Conservation (phyloP, 768 basidiomycete genomes). For the Royoungia palumana region DNA sequence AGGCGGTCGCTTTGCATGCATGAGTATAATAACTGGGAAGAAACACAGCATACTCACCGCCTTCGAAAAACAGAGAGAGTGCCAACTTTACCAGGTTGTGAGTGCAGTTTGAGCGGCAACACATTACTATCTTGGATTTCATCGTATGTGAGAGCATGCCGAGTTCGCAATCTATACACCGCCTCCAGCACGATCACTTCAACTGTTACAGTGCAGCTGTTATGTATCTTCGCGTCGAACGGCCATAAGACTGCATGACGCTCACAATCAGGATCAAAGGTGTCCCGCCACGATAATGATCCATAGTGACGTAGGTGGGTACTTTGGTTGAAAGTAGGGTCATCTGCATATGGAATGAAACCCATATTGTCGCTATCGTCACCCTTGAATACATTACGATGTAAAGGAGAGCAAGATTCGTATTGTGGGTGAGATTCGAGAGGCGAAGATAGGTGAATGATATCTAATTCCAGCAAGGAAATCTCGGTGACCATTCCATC, state of each 20-base stretch:
- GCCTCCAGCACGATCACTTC: conserved; percentile 52
- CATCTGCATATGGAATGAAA: conserved; percentile 64
- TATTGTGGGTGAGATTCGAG: conserved; percentile 41
- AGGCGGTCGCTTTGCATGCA: conserved; percentile 31
- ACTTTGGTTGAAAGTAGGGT: conserved; percentile 45
- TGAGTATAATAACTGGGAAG: conserved; percentile 17
- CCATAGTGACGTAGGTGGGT: conserved; percentile 42
- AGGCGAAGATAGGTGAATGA: conserved; percentile 7
- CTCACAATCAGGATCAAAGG: conserved; percentile 43
- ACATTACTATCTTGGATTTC: conserved; percentile 49
- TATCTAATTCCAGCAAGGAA: conserved; percentile 13
- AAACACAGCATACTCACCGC: conserved; percentile 23
- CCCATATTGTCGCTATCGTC: conserved; percentile 57
- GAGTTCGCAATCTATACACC: conserved; percentile 38
- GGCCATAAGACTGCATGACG: neutral
- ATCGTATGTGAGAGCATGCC: conserved; percentile 36
- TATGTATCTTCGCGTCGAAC: conserved; percentile 21
- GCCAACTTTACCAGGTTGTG: conserved; percentile 24
- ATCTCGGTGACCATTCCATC: conserved; percentile 10
- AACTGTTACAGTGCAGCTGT: conserved; percentile 33
- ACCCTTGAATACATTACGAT: conserved; percentile 46
- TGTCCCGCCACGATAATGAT: conserved; percentile 49
- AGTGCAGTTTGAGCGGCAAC: conserved; percentile 40
- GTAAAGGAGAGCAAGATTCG: conserved; percentile 53
- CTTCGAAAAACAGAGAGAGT: conserved; percentile 23